Base-by-base conservation (phyloP, 257 asterid genomes). In the Lavandula angustifolia region DNA sequence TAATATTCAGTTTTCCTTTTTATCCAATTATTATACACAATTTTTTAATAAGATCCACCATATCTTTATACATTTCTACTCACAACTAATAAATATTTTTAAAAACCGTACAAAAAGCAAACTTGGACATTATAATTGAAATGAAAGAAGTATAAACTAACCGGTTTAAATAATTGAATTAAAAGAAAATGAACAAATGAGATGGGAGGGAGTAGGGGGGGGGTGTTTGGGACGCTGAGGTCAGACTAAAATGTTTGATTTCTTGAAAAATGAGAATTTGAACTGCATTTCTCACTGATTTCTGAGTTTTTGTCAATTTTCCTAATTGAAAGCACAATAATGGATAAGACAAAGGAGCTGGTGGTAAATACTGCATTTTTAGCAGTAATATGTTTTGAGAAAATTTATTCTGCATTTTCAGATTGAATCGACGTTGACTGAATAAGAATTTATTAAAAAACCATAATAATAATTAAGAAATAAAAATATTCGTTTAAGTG, bases 221-320 rank as follows among this genome's bases (percentile, higher is more conserved):
- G n/a, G n/a, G n/a, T n/a, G n/a, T n/a, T n/a, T n/a, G 27, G 27
- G 27, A 22, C 2, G 27, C 7, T 32, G 62, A 65, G 17, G 17
- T 43, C 48, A 18, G 3, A n/a, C 38, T 43, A 16, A 44, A 46
- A 60, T 12, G 46, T 40, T 37, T 67, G 29, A 46, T 59, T 32
- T 47, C 60, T 68, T 59, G 57, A 59, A 68, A 57, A 38, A 59
- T 6, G 54, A 29, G 58, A 59, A 22, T 48, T 32, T 34, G 32
- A 55, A 51, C 62, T 41, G 14, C 53, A 47, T 62, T 54, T 11
- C 13, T 62, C 62, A 33, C 66, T 67, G 51, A 34, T 44, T 67
- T 67, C 42, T 59, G 35, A 18, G 59, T 12, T 13, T 18, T 13
- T 48, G 49, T 33, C 48, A 44, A 27, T 37, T 48, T 12, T 3